These are phyloP conservation scores for Bigelowiella natans DNA, from an alignment of 78 protist genomes.

Conservation along the genomic window DNA sequence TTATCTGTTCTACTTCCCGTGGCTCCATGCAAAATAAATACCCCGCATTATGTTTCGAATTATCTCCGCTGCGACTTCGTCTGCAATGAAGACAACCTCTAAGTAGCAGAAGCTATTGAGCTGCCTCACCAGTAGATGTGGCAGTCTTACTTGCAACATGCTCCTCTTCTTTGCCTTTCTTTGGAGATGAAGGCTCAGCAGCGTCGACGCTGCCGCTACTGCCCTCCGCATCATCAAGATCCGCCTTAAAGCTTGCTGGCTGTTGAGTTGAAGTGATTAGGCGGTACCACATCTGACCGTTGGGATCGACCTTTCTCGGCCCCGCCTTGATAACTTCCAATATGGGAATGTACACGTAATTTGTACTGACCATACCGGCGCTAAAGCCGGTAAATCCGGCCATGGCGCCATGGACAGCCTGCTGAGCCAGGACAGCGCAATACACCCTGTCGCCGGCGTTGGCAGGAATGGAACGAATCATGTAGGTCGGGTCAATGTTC, in stretches of 20 bases:
- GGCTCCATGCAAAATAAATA: too few relatives aligned
- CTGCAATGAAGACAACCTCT: too few relatives aligned
- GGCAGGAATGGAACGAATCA: constrained; percentile 7
- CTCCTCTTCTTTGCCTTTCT: too few relatives aligned
- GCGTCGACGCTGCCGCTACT: too few relatives aligned
- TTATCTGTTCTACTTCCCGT: too few relatives aligned
- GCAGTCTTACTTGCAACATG: too few relatives aligned
- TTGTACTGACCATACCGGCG: background rate
- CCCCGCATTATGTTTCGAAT: too few relatives aligned
- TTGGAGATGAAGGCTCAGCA: too few relatives aligned
- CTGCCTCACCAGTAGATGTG: too few relatives aligned
- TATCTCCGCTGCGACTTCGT: too few relatives aligned
- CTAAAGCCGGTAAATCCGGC: background rate
- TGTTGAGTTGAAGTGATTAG: background rate
- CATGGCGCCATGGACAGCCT: background rate
- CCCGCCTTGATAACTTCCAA: background rate
- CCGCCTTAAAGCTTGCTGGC: background rate
- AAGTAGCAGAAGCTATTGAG: too few relatives aligned
- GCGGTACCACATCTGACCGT: background rate
- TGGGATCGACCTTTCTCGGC: background rate
- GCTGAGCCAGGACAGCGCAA: background rate
- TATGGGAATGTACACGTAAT: background rate
- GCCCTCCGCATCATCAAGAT: too few relatives aligned
- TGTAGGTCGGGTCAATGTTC: background rate
- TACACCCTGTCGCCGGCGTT: background rate